Evolutionary conservation across 2,329 filamentous ascomycete genomes (phyloP), one percentile per base, ranked within the genome.

Genomic region (Hypoxylon sp.): DNA sequence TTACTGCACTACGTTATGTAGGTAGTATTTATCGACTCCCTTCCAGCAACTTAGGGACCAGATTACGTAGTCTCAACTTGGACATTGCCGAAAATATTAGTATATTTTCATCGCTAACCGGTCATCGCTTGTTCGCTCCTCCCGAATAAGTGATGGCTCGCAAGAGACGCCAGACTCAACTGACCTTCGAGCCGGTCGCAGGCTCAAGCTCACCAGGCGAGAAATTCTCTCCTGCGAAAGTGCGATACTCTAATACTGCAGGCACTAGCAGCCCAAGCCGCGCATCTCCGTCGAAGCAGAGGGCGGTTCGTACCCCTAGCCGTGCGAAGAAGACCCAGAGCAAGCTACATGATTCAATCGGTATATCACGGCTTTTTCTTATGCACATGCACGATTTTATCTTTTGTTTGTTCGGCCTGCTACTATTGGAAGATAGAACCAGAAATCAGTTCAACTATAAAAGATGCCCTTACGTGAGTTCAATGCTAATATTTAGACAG

Each of bases 111-210:
- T 56, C 22, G 26, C 39, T 61, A 30, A 17, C 10, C n/a, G 11
- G 26, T 44, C 39, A 43, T 6, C 6, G 47, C 43, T 19, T 24
- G 34, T 26, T 24, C 26, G 15, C 15, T n/a, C n/a, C n/a, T 7
- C 4, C 28, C 22, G 37, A 26, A 49, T 49, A 2, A 47, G 55
- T 43, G 46, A 74, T 74, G 72, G 59, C 69, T 22, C 56, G 61
- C 20, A 68, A 62, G 43, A 68, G 62, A 61, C 69, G 51, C 19
- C 75, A 77, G 46, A 66, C 73, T 11, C 70, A 67, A 56, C 70
- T 78, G 50, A 72, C 71, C 5, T 76, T 78, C 26, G 75, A 77
- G 65, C 65, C 75, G 10, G 68, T 70, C 6, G 64, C 53, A 20
- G 59, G 62, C 6, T 61, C 68, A 5, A 69, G 53, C 44, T 70